These are phyloP conservation scores for Epicoccum sorghinum DNA, from an alignment of 2,329 filamentous ascomycete species.

Conservation along the genomic window DNA sequence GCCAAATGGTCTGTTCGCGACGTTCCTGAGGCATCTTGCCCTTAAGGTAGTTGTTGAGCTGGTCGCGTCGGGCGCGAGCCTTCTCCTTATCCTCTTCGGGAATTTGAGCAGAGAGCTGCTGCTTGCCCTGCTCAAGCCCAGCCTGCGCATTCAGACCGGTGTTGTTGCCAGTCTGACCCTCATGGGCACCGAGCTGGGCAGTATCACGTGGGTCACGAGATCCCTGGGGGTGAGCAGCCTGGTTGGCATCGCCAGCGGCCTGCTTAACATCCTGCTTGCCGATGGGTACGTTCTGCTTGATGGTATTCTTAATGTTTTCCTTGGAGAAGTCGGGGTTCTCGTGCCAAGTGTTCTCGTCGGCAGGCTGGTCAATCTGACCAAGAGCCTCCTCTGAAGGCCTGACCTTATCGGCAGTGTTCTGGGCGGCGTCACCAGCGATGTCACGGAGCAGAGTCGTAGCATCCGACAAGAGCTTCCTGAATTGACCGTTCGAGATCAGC, in stretches of 20 bases:
- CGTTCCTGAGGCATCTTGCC: conserved; percentile 92
- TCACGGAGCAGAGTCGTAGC: conserved; percentile 81
- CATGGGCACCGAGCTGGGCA: conserved; percentile 58
- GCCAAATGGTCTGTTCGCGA: conserved; percentile 88
- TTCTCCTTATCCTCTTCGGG: conserved; percentile 64
- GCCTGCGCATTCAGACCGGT: conserved; percentile 60
- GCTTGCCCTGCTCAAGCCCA: conserved; percentile 59
- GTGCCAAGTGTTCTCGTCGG: conserved; percentile 92
- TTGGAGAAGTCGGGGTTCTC: conserved; percentile 79
- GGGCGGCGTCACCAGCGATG: conserved; percentile 88
- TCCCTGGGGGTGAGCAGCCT: conserved; percentile 62
- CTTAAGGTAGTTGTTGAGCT: conserved; percentile 75
- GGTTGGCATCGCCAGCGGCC: conserved; percentile 63
- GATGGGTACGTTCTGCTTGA: conserved; percentile 64
- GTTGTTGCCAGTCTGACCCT: conserved; percentile 54
- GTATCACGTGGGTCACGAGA: conserved; percentile 62
- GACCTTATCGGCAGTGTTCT: conserved; percentile 75
- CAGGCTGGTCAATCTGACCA: conserved; percentile 77
- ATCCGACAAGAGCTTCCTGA: conserved; percentile 86
- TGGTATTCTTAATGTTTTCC: conserved; percentile 70
- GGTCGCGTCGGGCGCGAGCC: conserved; percentile 51
- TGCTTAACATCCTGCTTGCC: conserved; percentile 63
- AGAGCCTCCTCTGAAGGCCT: conserved; percentile 81
- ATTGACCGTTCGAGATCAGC: conserved; percentile 94
- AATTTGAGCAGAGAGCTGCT: conserved; percentile 66